Evolutionary conservation across 805 yeast species (phyloP).

Genomic region (Ogataea ramenticola): DNA sequence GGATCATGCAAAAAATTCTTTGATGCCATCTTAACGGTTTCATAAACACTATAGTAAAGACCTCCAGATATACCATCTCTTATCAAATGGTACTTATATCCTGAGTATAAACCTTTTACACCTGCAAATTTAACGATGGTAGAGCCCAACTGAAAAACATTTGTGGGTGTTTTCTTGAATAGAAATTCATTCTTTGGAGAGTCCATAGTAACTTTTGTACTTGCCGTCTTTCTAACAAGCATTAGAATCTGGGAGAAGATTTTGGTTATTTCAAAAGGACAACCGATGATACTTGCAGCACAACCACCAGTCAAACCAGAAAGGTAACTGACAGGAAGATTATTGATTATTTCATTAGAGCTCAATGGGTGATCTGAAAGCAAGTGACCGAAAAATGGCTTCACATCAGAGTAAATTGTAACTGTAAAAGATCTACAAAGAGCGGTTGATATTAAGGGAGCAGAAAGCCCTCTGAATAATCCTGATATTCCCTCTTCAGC

Average conservation of each 20-base stretch:
- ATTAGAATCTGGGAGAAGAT: slow-evolving; percentile 69
- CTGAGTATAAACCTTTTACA: slow-evolving; percentile 59
- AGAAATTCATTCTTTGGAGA: background rate
- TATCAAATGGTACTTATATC: slow-evolving; percentile 56
- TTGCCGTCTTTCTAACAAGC: slow-evolving; percentile 29
- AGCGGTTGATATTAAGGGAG: slow-evolving; percentile 64
- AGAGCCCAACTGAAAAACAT: slow-evolving; percentile 35
- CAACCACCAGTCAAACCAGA: slow-evolving; percentile 68
- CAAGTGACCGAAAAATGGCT: slow-evolving; percentile 30
- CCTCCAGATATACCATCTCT: slow-evolving; percentile 71
- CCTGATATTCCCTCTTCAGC: slow-evolving; percentile 59
- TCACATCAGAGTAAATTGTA: slow-evolving; percentile 48
- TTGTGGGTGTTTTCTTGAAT: slow-evolving; percentile 20
- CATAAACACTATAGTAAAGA: slow-evolving; percentile 68
- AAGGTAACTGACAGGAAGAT: slow-evolving; percentile 38
- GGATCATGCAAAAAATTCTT: slow-evolving; percentile 11
- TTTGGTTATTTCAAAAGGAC: slow-evolving; percentile 84
- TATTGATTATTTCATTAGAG: slow-evolving; percentile 20
- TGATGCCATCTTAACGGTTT: slow-evolving; percentile 53
- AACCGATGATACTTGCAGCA: slow-evolving; percentile 54
- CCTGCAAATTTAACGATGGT: slow-evolving; percentile 59
- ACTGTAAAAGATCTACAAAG: slow-evolving; percentile 61
- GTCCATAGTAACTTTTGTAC: slow-evolving; percentile 2
- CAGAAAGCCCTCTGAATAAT: slow-evolving; percentile 68
- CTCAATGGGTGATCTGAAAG: slow-evolving; percentile 4